These are phyloP conservation scores for Sphagnum magellanicum DNA, from an alignment of 228 moss, liverwort and hornwort species.

Conservation along the genomic window DNA sequence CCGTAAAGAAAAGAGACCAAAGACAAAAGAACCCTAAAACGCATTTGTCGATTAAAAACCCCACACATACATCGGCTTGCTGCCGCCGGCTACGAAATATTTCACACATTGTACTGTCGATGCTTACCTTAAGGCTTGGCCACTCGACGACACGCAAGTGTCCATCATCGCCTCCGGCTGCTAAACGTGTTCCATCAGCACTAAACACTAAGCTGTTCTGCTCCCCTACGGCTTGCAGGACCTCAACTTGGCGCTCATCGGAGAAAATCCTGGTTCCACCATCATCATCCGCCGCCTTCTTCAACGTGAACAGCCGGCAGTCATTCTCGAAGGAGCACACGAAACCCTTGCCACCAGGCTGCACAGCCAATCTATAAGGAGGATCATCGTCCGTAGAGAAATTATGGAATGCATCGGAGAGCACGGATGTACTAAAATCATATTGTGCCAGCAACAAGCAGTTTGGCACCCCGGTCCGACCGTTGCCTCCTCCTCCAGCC, in stretches of 20 bases:
- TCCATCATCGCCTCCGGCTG: slow-evolving; percentile 41
- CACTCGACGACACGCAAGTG: slow-evolving; percentile 43
- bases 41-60: too few relatives aligned
- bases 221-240: slow-evolving; percentile 34
- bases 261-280: slow-evolving; percentile 17
- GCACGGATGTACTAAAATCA: slow-evolving; percentile 13
- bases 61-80: too few relatives aligned
- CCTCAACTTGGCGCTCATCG: slow-evolving; percentile 16
- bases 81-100: too few relatives aligned
- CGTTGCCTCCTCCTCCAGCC: slow-evolving; percentile 41
- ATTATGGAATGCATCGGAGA: slow-evolving; percentile 27
- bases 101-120: too few relatives aligned
- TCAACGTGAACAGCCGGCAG: slow-evolving; percentile 25
- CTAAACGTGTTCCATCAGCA: slow-evolving; percentile 33
- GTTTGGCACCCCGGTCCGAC: slow-evolving; percentile 40
- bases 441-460: slow-evolving; percentile 33
- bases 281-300: slow-evolving; percentile 7
- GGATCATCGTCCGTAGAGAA: slow-evolving; percentile 32
- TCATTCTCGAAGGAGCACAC: slow-evolving; percentile 42
- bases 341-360: slow-evolving; percentile 24
- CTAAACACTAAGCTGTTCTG: slow-evolving; percentile 43
- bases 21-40: too few relatives aligned
- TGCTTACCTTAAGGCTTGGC: slow-evolving; percentile 17
- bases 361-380: slow-evolving; percentile 34
- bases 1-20: too few relatives aligned